These are phyloP conservation scores for Begonia masoniana DNA, from an alignment of 306 rosid genomes.

Conservation along the genomic window DNA sequence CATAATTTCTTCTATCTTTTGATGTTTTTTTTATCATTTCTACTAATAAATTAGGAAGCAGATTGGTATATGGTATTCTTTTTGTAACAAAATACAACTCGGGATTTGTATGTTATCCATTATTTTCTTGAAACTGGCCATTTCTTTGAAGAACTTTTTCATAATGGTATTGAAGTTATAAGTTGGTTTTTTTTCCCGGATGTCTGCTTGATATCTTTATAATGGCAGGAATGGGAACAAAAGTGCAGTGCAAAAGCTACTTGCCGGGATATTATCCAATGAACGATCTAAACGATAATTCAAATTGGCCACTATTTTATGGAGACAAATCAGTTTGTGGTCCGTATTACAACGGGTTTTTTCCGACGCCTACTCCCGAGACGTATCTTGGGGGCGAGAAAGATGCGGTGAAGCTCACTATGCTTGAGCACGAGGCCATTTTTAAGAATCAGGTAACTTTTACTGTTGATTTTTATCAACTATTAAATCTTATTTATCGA, in stretches of 20 bases:
- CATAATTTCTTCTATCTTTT: no score
- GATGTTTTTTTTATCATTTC: no score
- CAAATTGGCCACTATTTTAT: conserved; percentile 63
- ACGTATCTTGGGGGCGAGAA: conserved; percentile 44
- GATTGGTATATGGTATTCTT: no score
- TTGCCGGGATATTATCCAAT: conserved; percentile 64
- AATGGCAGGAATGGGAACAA: conserved; percentile 85
- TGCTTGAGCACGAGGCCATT: conserved; percentile 83
- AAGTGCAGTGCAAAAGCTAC: conserved; percentile 59
- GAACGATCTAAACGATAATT: conserved; percentile 89
- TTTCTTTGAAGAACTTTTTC: no score
- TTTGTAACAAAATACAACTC: no score
- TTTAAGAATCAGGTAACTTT: conserved; percentile 66
- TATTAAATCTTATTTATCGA: no score
- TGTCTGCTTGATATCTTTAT: conserved; percentile 8
- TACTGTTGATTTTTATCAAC: not conserved
- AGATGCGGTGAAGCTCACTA: conserved; percentile 63
- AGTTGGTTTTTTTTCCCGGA: no score
- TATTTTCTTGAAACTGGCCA: not conserved
- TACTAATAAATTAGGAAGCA: no score
- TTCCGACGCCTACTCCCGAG: conserved; percentile 28
- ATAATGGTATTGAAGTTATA: not conserved
- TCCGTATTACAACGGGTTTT: conserved; percentile 40
- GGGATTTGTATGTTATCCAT: not conserved
- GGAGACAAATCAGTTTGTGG: conserved; percentile 50